Conservation (phyloP, 805 yeast genomes). For the Candida vartiovaarae region DNA sequence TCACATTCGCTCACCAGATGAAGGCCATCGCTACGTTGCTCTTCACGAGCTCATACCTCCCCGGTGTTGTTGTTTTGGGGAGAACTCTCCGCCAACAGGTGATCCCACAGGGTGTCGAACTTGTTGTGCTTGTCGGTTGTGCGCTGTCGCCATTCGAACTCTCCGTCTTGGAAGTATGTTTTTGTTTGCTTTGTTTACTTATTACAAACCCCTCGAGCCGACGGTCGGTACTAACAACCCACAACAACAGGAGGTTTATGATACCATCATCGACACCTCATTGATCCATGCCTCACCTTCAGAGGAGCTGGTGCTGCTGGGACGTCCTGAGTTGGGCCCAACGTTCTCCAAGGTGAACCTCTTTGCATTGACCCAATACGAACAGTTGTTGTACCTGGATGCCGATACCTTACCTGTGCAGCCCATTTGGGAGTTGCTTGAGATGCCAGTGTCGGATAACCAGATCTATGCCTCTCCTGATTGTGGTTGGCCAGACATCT, state of each 20-base stretch:
- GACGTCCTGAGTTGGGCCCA: conserved; percentile 45
- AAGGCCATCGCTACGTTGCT: conserved; percentile 41
- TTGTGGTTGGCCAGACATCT: conserved; percentile 83
- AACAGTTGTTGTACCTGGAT: conserved; percentile 53
- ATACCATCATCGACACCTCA: conserved; percentile 24
- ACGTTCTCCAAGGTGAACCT: conserved; percentile 45
- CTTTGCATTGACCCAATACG: conserved; percentile 38
- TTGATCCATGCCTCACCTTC: conserved; percentile 16
- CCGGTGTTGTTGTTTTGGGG: conserved; percentile 52
- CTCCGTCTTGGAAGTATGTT: conserved; percentile 11
- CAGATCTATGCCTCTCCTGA: conserved; percentile 52
- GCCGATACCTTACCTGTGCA: conserved; percentile 50
- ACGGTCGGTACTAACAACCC: background rate
- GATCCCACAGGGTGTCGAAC: conserved; percentile 7
- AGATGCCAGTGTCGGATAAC: conserved; percentile 8
- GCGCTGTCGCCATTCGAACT: conserved; percentile 13
- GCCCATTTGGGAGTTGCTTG: conserved; percentile 19
- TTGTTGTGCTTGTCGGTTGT: conserved; percentile 19
- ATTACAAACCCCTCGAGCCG: background rate
- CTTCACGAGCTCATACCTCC: conserved; percentile 44
- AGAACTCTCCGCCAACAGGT: conserved; percentile 24
- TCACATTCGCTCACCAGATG: conserved; percentile 3
- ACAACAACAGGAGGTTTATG: conserved; percentile 7
- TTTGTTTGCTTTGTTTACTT: background rate
- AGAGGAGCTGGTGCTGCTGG: conserved; percentile 27